Evolutionary conservation across 2,329 filamentous ascomycete species (phyloP).

Genomic region (Cercospora sp.): DNA sequence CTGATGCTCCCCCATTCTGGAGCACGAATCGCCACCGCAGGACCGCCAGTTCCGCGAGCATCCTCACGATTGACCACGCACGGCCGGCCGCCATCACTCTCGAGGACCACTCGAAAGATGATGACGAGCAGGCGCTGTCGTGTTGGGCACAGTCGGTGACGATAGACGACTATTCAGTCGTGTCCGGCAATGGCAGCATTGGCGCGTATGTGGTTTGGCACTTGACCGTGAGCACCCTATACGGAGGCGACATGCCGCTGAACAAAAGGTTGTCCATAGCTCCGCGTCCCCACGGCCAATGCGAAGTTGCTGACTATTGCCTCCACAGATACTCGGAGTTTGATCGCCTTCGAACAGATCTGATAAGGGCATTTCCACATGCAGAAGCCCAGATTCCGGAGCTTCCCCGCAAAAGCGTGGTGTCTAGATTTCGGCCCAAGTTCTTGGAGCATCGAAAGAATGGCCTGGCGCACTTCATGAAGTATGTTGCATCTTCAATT

Average conservation of each 20-base stretch:
- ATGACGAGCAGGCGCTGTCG: constrained; percentile 56
- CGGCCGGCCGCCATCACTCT: constrained; percentile 54
- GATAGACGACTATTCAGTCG: constrained; percentile 63
- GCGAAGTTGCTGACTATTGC: constrained; percentile 5
- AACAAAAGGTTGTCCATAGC: constrained; percentile 52
- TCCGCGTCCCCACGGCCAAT: constrained; percentile 3
- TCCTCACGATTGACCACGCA: constrained; percentile 38
- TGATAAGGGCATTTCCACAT: constrained; percentile 78
- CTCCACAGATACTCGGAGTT: constrained; percentile 80
- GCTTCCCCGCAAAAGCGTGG: constrained; percentile 85
- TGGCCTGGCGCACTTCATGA: constrained; percentile 88
- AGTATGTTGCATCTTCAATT: constrained; percentile 58
- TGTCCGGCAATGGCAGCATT: constrained; percentile 59
- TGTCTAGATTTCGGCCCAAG: constrained; percentile 74
- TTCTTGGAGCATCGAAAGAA: constrained; percentile 83
- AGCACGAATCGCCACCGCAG: constrained; percentile 39
- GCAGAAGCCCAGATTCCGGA: constrained; percentile 84
- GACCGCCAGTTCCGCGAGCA: constrained; percentile 41
- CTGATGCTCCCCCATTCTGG: constrained; percentile 51
- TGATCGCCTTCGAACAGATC: constrained; percentile 71
- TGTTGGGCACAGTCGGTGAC: constrained; percentile 64
- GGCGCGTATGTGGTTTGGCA: constrained; percentile 98
- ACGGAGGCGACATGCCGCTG: constrained; percentile 48
- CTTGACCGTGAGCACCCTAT: constrained; percentile 81
- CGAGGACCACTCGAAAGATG: constrained; percentile 64